These are phyloP conservation scores for Trichophyton simii DNA, from an alignment of 2,329 filamentous ascomycete species.

Conservation along the genomic window DNA sequence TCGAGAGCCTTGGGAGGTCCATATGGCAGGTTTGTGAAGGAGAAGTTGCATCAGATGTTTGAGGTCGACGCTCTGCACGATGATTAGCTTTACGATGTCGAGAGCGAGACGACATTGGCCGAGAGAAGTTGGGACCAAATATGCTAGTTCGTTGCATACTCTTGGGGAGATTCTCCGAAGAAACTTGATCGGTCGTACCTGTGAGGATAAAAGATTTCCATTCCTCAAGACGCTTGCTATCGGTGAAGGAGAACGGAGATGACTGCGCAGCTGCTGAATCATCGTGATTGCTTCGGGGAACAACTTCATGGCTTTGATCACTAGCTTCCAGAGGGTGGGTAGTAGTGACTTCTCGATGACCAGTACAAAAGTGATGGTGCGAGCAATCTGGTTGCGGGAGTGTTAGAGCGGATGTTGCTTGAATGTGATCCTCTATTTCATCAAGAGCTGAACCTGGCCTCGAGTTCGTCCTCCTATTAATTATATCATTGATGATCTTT, in stretches of 20 bases:
- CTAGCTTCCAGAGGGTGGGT: background rate
- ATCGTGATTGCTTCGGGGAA: background rate
- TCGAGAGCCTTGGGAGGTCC: background rate
- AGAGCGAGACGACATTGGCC: constrained; percentile 8
- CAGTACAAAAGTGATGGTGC: background rate
- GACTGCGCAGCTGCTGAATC: background rate
- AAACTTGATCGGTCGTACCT: background rate
- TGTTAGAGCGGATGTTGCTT: background rate
- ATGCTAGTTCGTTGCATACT: background rate
- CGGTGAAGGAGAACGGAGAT: background rate
- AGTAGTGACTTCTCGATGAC: background rate
- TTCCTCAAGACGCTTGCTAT: background rate
- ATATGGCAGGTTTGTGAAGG: background rate
- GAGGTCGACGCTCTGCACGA: background rate
- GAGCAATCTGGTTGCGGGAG: background rate
- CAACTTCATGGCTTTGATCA: background rate
- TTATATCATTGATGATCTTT: constrained; percentile 5
- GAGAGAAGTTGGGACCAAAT: constrained; percentile 12
- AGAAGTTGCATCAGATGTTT: background rate
- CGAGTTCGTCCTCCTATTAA: background rate
- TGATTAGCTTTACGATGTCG: background rate
- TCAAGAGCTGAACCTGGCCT: background rate
- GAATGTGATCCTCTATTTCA: background rate
- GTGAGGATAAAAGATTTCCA: constrained; percentile 2
- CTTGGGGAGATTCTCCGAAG: background rate